Evolutionary conservation across 139 green algal species (phyloP).

Genomic region (Coelastrella sp.): DNA sequence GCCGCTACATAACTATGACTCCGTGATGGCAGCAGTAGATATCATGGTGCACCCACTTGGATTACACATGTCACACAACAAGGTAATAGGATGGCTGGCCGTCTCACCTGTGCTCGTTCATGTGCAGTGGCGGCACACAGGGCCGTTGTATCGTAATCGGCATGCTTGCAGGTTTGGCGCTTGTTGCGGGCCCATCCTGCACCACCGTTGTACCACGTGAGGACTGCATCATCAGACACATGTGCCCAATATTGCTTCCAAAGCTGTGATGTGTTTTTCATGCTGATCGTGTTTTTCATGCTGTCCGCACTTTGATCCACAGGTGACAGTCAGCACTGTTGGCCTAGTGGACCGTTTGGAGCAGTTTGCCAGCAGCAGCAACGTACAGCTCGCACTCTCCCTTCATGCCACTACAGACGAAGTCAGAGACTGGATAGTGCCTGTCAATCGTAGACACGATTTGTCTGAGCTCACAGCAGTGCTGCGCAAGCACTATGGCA

Average conservation of each 20-base stretch:
- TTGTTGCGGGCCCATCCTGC: no score
- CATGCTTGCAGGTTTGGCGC: no score
- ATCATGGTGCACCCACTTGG: slow-evolving; percentile 78
- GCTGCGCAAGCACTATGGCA: slow-evolving; percentile 67
- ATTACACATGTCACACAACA: slow-evolving; percentile 83
- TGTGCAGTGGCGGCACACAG: no score
- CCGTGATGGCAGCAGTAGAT: slow-evolving; percentile 78
- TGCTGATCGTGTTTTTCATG: neutral
- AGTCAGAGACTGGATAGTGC: slow-evolving; percentile 89
- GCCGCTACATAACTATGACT: slow-evolving; percentile 84
- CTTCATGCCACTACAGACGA: slow-evolving; percentile 95
- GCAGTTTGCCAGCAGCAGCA: slow-evolving; percentile 61
- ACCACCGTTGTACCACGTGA: no score
- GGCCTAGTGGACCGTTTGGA: slow-evolving; percentile 90
- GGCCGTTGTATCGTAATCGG: no score
- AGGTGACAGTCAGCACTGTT: slow-evolving; percentile 90
- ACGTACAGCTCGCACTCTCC: slow-evolving; percentile 85
- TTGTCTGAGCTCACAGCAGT: slow-evolving; percentile 70
- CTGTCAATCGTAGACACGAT: slow-evolving; percentile 87
- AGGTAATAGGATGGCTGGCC: slow-evolving; percentile 56
- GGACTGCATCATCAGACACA: no score
- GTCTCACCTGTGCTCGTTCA: no score
- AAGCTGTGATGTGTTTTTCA: no score
- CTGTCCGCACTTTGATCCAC: neutral
- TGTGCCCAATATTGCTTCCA: neutral